Evolutionary conservation across 306 rosid genomes (phyloP).

Genomic region (Gleditsia sinensis): DNA sequence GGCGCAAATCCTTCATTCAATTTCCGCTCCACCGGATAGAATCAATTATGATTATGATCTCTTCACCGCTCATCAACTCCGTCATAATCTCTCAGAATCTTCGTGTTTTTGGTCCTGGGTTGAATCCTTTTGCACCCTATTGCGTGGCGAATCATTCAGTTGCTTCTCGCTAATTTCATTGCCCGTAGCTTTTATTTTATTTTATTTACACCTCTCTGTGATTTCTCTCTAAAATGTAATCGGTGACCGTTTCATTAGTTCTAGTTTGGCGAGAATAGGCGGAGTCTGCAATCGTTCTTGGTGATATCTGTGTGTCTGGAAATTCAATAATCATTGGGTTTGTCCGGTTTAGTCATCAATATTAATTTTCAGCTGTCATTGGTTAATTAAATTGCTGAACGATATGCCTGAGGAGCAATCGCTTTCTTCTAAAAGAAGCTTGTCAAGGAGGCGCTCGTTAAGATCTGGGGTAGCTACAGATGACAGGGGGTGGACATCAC

Average conservation of each 20-base stretch:
- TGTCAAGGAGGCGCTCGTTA: slow-evolving; percentile 46
- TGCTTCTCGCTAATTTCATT: slow-evolving; percentile 50
- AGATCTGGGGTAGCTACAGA: slow-evolving; percentile 42
- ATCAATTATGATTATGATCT: slow-evolving; percentile 45
- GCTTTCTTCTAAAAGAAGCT: slow-evolving; percentile 33
- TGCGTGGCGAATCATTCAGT: slow-evolving; percentile 55
- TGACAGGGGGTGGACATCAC: slow-evolving; percentile 59
- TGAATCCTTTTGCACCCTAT: slow-evolving; percentile 67
- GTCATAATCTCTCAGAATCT: slow-evolving; percentile 45
- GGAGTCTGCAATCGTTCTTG: not conserved
- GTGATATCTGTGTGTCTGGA: not conserved
- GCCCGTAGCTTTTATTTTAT: not conserved
- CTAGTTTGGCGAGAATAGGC: not conserved
- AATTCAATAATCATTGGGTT: not conserved
- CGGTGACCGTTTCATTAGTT: too few species aligned
- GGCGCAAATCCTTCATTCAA: not conserved
- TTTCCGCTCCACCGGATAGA: slow-evolving; percentile 8
- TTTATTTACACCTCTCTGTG: not conserved
- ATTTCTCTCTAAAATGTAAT: slow-evolving; percentile 20
- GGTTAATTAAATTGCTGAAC: not conserved
- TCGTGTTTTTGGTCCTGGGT: slow-evolving; percentile 68
- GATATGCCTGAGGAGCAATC: slow-evolving; percentile 34
- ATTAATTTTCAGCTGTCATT: not conserved
- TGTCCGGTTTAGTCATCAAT: not conserved
- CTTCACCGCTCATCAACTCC: slow-evolving; percentile 10